phyloP scores from a whole-genome alignment of 2,329 filamentous ascomycete genomes.

The Diaporthe ampelina region DNA sequence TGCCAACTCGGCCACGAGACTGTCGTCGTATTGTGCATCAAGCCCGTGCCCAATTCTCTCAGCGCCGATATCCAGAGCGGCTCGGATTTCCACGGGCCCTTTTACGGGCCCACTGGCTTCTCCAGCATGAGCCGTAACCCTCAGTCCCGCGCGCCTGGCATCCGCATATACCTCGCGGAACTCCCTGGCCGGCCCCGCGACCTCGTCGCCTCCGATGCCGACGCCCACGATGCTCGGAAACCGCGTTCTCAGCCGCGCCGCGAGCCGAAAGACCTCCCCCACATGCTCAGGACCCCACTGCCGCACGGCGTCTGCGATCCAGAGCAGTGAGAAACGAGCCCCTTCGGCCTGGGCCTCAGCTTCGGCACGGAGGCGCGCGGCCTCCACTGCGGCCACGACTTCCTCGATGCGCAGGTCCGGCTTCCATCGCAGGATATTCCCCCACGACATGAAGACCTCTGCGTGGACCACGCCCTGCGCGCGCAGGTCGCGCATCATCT shows the following conservation, averaged over 20 bases:
- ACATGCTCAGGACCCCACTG: slow-evolving; percentile 39
- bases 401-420: slow-evolving; percentile 38
- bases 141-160: slow-evolving; percentile 38
- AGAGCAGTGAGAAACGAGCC: slow-evolving; percentile 33
- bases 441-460: slow-evolving; percentile 42
- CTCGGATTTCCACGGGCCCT: slow-evolving; percentile 40
- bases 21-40: slow-evolving; percentile 39
- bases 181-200: slow-evolving; percentile 37
- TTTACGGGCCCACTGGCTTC: slow-evolving; percentile 41
- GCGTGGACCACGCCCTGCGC: slow-evolving; percentile 41
- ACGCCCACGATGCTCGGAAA: slow-evolving; percentile 42
- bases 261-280: slow-evolving; percentile 37
- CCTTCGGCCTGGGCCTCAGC: background rate
- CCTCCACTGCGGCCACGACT: slow-evolving; percentile 41
- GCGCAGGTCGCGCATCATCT: slow-evolving; percentile 40
- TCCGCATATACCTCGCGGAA: slow-evolving; percentile 41
- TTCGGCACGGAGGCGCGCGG: slow-evolving; percentile 27
- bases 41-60: slow-evolving; percentile 43
- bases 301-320: slow-evolving; percentile 40
- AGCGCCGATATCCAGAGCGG: slow-evolving; percentile 38
- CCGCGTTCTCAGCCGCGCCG: slow-evolving; percentile 34
- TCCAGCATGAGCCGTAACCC: slow-evolving; percentile 42
- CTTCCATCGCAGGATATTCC: slow-evolving; percentile 42
- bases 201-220: slow-evolving; percentile 41
- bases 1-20: slow-evolving; percentile 36